A percentile compares a stretch with the other conserved stretches of the same genome.
These are phyloP conservation scores for Aegilops bicornis DNA, from an alignment of 176 grass and related monocot genomes.

Conservation along the genomic window DNA sequence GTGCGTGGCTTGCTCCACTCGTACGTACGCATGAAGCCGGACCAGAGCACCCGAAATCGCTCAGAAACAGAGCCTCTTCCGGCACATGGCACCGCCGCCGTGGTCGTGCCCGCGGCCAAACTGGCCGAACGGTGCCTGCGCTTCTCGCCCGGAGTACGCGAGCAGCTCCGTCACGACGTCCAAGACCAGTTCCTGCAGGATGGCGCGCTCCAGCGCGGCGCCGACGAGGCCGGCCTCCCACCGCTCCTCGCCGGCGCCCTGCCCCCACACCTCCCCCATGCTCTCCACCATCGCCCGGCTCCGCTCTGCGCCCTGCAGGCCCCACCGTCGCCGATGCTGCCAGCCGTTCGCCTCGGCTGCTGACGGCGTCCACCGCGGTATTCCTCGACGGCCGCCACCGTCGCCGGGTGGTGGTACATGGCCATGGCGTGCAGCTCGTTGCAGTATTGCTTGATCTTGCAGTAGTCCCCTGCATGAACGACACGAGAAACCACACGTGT, in stretches of 20 bases:
- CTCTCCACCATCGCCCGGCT: constrained; percentile 55
- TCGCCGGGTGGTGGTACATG: constrained; percentile 8
- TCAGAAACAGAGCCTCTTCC: constrained; percentile 70
- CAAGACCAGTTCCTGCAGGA: constrained; percentile 59
- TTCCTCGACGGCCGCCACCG: constrained; percentile 7
- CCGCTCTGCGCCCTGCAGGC: constrained; percentile 15
- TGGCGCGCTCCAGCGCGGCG: constrained; percentile 56
- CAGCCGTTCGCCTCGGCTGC: constrained; percentile 16
- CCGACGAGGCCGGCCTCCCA: constrained; percentile 49
- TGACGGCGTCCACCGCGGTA: constrained; percentile 9
- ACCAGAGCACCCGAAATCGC: neutral
- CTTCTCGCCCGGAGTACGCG: neutral
- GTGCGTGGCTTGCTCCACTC: neutral
- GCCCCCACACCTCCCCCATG: constrained; percentile 55
- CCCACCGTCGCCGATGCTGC: constrained; percentile 39
- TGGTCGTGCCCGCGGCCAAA: neutral
- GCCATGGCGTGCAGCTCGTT: constrained; percentile 20
- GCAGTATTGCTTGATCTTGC: constrained; percentile 22
- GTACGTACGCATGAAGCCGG: neutral
- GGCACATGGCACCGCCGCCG: constrained; percentile 34
- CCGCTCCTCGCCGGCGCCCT: constrained; percentile 42
- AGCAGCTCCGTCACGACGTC: constrained; percentile 57
- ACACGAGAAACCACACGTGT: neutral
- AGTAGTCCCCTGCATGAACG: constrained; percentile 25
- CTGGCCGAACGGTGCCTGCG: neutral